These are phyloP conservation scores for Trichoderma sp. DNA, from an alignment of 2,329 filamentous ascomycete species.

Conservation along the genomic window DNA sequence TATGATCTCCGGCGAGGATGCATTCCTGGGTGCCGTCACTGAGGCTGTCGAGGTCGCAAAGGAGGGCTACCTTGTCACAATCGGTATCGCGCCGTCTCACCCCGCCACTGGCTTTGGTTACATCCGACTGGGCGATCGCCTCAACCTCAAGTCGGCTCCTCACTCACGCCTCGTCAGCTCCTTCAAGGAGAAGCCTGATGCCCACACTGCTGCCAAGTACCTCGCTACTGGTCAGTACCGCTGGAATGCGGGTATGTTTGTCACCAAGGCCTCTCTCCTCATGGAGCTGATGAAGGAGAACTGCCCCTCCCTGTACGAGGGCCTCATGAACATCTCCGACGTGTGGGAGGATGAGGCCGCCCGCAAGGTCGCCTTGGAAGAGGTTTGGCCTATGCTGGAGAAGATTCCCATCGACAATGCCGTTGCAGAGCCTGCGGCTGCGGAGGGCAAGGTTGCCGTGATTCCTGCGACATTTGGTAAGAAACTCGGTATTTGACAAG, in stretches of 20 bases:
- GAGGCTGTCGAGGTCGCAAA: slow-evolving; percentile 37
- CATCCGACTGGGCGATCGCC: slow-evolving; percentile 35
- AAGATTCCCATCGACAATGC: slow-evolving; percentile 37
- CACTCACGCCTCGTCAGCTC: slow-evolving; percentile 35
- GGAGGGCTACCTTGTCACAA: slow-evolving; percentile 36
- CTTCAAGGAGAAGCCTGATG: slow-evolving; percentile 38
- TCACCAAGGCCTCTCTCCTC: slow-evolving; percentile 36
- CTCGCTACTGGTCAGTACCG: slow-evolving; percentile 36
- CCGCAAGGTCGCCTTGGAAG: slow-evolving; percentile 32
- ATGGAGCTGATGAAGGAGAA: slow-evolving; percentile 36
- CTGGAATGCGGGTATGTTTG: slow-evolving; percentile 38
- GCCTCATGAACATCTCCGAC: slow-evolving; percentile 34
- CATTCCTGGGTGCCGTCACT: slow-evolving; percentile 35
- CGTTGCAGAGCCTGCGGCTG: slow-evolving; percentile 37
- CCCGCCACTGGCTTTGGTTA: slow-evolving; percentile 38
- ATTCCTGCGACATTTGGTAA: slow-evolving; percentile 37
- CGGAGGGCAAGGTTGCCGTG: slow-evolving; percentile 36
- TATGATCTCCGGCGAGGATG: slow-evolving; percentile 38
- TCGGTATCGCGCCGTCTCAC: slow-evolving; percentile 37
- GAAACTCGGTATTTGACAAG: background rate
- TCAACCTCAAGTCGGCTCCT: slow-evolving; percentile 32
- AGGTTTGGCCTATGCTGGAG: slow-evolving; percentile 35
- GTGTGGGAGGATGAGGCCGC: slow-evolving; percentile 35
- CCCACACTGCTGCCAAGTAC: slow-evolving; percentile 37
- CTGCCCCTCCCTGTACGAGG: slow-evolving; percentile 33